phyloP scores from a whole-genome alignment of 2,329 filamentous ascomycete species.

The Aspergillus proliferans region DNA sequence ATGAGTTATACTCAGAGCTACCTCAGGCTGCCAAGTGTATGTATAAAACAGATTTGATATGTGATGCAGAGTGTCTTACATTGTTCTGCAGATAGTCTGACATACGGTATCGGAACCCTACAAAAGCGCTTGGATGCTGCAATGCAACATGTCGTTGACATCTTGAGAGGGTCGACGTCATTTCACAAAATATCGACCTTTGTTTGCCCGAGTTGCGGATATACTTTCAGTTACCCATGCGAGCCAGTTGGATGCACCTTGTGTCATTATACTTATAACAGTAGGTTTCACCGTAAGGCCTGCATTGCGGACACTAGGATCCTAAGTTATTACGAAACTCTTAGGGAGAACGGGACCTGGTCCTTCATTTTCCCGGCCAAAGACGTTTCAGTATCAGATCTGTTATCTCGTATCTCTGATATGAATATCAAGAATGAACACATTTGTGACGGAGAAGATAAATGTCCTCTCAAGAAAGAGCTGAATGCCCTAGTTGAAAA shows the following conservation, averaged over 20 bases:
- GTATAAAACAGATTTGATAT: neutral
- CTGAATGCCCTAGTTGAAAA: neutral
- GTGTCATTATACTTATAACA: too few relatives aligned
- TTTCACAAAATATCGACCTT: too few relatives aligned
- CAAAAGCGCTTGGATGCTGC: neutral
- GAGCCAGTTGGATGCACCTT: too few relatives aligned
- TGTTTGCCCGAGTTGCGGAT: too few relatives aligned
- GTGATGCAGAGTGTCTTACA: neutral
- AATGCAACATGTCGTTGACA: neutral
- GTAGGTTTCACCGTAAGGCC: neutral
- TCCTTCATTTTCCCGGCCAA: neutral
- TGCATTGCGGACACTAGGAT: conserved; percentile 1
- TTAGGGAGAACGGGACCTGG: neutral
- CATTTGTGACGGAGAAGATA: neutral
- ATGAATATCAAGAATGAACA: neutral
- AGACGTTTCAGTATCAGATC: neutral
- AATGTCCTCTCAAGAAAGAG: neutral
- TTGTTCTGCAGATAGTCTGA: neutral
- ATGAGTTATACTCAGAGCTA: neutral
- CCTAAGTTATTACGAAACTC: neutral
- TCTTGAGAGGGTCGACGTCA: too few relatives aligned
- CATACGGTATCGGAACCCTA: neutral
- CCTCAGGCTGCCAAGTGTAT: neutral
- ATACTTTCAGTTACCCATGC: too few relatives aligned
- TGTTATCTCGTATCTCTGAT: neutral